Percentiles rank a stretch among this genome's conserved stretches.
Evolutionary conservation across 2,329 filamentous ascomycete species (phyloP).

Genomic region (Endoconidiophora laricicola): DNA sequence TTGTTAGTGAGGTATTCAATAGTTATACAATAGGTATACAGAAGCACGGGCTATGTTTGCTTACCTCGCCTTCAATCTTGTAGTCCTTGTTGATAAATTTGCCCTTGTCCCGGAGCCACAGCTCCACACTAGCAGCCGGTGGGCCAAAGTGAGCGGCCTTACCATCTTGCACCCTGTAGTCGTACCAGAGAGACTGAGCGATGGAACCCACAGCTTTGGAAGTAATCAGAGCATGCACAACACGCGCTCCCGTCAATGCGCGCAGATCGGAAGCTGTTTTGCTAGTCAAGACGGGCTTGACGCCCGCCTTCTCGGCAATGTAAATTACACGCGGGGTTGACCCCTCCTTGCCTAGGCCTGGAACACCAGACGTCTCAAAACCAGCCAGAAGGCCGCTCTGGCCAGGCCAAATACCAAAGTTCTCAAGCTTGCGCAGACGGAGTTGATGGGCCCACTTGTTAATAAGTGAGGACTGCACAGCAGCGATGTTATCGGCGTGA

Average conservation of each 20-base stretch:
- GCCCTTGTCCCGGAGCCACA: slow-evolving; percentile 51
- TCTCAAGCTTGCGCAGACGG: slow-evolving; percentile 50
- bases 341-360: slow-evolving; percentile 36
- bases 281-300: slow-evolving; percentile 48
- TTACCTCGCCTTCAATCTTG: slow-evolving; percentile 45
- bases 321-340: slow-evolving; percentile 68
- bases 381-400: slow-evolving; percentile 29
- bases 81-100: slow-evolving; percentile 47
- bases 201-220: slow-evolving; percentile 75
- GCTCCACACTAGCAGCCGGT: slow-evolving; percentile 63
- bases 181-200: slow-evolving; percentile 73
- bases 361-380: slow-evolving; percentile 36
- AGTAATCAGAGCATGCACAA: slow-evolving; percentile 73
- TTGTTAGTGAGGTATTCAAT: not conserved
- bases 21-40: too few relatives aligned
- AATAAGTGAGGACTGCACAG: slow-evolving; percentile 36
- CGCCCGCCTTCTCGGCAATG: slow-evolving; percentile 55
- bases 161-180: slow-evolving; percentile 49
- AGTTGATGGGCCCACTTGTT: slow-evolving; percentile 54
- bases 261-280: slow-evolving; percentile 63
- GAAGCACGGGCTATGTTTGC: not conserved
- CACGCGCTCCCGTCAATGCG: slow-evolving; percentile 60
- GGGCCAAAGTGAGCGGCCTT: slow-evolving; percentile 57
- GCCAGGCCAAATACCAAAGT: slow-evolving; percentile 54
- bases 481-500: slow-evolving; percentile 2